A percentile compares a stretch with the other conserved stretches of the same genome.
Conservation (phyloP, 257 asterid genomes). For the Rubia yunnanensis region DNA sequence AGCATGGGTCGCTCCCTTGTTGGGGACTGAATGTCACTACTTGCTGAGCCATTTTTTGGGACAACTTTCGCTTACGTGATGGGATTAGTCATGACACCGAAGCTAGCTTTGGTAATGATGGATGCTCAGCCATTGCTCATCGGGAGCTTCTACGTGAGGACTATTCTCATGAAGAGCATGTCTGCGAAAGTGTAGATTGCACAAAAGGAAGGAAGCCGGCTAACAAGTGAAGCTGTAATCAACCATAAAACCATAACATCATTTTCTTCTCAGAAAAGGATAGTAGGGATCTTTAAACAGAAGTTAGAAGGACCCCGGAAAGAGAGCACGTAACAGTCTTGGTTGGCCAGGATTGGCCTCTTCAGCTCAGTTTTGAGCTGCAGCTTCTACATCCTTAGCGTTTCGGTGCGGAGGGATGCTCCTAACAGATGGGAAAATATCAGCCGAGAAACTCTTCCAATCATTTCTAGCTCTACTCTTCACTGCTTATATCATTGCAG, state of each 20-base stretch:
- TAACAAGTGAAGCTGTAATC: conserved; percentile 70
- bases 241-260: conserved; percentile 66
- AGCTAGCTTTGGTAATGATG: conserved; percentile 52
- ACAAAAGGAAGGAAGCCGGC: conserved; percentile 63
- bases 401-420: conserved; percentile 90
- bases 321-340: conserved; percentile 55
- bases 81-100: conserved; percentile 50
- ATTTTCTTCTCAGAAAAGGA: conserved; percentile 54
- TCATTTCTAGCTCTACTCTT: too few species aligned
- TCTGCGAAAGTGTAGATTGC: conserved; percentile 47
- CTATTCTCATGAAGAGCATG: conserved; percentile 51
- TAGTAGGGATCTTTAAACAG: conserved; percentile 31
- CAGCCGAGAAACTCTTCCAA: too few species aligned
- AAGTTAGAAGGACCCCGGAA: conserved; percentile 37
- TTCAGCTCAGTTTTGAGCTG: conserved; percentile 67
- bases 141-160: conserved; percentile 49
- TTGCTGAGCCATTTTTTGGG: conserved; percentile 46
- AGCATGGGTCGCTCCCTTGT: conserved; percentile 49
- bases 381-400: conserved; percentile 71
- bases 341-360: conserved; percentile 64
- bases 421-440: too few species aligned
- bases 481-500: too few species aligned
- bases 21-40: conserved; percentile 49
- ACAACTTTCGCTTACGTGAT: conserved; percentile 44
- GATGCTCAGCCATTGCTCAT: conserved; percentile 57